Evolutionary conservation across 345 rosid genomes (phyloP).

Genomic region (Eucalyptus regnans): DNA sequence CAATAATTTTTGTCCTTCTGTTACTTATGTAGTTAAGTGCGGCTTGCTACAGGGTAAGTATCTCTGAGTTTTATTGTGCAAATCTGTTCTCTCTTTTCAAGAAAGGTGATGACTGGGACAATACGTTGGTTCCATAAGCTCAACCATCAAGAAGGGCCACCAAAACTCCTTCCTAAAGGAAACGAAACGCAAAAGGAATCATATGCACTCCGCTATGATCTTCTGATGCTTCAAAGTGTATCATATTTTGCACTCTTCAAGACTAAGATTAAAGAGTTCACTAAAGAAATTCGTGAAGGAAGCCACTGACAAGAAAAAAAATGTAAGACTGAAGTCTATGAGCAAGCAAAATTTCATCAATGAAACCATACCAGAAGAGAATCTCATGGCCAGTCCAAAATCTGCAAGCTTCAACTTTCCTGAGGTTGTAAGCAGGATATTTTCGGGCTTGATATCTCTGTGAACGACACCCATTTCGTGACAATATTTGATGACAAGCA

Average conservation of each 20-base stretch:
- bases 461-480: conserved; percentile 98
- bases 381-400: conserved; percentile 95
- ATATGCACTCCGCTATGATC: background rate
- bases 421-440: conserved; percentile 54
- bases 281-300: background rate
- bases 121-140: background rate
- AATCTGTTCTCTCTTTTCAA: background rate
- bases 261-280: background rate
- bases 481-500: conserved; percentile 76
- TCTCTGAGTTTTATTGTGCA: background rate
- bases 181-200: background rate
- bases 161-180: background rate
- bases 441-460: conserved; percentile 93
- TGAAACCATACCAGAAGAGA: conserved; percentile 45
- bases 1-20: background rate
- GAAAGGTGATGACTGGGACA: background rate
- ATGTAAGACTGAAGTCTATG: background rate
- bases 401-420: conserved; percentile 93
- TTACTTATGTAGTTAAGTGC: background rate
- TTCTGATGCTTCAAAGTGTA: background rate
- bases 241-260: background rate
- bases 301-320: background rate
- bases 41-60: background rate
- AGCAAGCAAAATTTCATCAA: background rate
- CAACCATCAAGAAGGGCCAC: background rate